phyloP scores from a whole-genome alignment of 2,329 filamentous ascomycete species.

The Aspergillus costaricaensis region DNA sequence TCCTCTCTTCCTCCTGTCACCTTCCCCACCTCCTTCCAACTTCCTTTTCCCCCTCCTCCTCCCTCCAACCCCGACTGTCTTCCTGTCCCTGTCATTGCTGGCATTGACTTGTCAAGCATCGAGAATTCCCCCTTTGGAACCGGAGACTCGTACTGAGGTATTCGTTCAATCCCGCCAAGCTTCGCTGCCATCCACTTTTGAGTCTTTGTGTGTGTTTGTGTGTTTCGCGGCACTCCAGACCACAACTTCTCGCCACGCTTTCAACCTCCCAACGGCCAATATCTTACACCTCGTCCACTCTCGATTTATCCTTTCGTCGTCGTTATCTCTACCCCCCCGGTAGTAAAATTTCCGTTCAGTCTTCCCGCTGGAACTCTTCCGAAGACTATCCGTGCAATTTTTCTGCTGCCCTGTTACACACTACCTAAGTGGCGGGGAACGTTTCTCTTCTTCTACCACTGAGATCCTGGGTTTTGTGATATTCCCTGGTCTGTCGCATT shows the following conservation, averaged over 20 bases:
- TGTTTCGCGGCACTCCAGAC: constrained; percentile 22
- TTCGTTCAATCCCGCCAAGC: constrained; percentile 18
- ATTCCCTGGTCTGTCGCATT: constrained; percentile 3
- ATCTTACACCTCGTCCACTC: neutral
- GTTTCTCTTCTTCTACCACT: constrained; percentile 11
- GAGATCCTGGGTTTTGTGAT: constrained; percentile 7
- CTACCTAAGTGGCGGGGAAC: constrained; percentile 4
- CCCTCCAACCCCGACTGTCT: constrained; percentile 28
- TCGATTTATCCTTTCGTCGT: neutral
- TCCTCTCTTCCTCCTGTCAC: constrained; percentile 21
- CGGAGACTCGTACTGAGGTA: constrained; percentile 28
- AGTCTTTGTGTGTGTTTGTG: constrained; percentile 24
- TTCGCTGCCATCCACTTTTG: constrained; percentile 21
- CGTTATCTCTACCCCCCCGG: neutral
- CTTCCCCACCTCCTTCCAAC: constrained; percentile 24
- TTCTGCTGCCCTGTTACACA: constrained; percentile 9
- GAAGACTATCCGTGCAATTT: neutral
- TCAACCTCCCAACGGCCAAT: constrained; percentile 1
- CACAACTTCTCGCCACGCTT: constrained; percentile 23
- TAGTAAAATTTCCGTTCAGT: neutral
- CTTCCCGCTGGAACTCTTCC: neutral
- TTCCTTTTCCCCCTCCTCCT: constrained; percentile 24
- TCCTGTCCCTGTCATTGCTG: constrained; percentile 43
- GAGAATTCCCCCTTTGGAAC: constrained; percentile 31
- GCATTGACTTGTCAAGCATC: constrained; percentile 56